These are phyloP conservation scores for Meredithiella fracta DNA, from an alignment of 2,329 filamentous ascomycete genomes.

Conservation along the genomic window DNA sequence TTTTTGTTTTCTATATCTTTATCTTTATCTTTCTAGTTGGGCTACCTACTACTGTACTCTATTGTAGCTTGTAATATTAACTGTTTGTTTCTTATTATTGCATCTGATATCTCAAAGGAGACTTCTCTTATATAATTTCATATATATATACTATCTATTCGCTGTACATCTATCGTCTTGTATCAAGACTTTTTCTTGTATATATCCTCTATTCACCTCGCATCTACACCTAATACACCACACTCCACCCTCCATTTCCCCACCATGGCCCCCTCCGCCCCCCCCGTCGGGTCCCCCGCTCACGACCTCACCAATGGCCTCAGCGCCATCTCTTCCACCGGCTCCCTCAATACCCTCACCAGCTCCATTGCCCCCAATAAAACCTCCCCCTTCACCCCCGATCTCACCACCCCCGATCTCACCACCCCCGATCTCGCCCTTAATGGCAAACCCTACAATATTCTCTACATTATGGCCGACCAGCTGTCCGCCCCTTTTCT, in stretches of 20 bases:
- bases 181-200: too few species aligned
- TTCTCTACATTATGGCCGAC: conserved; percentile 83
- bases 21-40: too few species aligned
- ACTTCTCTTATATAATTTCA: neutral
- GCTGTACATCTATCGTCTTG: too few species aligned
- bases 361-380: neutral
- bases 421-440: neutral
- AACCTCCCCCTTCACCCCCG: neutral
- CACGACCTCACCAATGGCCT: neutral
- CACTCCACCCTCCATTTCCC: neutral
- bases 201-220: too few species aligned
- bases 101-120: too few species aligned
- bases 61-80: too few species aligned
- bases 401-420: neutral
- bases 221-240: neutral
- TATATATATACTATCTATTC: neutral
- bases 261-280: neutral
- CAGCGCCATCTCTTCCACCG: neutral
- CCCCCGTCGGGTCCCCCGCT: neutral
- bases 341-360: neutral
- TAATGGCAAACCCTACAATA: conserved; percentile 25
- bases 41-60: too few species aligned
- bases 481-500: conserved; percentile 81
- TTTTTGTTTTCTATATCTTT: too few species aligned
- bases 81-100: too few species aligned